Evolutionary conservation across 495 filamentous ascomycete species (phyloP), one percentile per base, ranked within the genome.

Genomic region (Endocarpon pusillum): DNA sequence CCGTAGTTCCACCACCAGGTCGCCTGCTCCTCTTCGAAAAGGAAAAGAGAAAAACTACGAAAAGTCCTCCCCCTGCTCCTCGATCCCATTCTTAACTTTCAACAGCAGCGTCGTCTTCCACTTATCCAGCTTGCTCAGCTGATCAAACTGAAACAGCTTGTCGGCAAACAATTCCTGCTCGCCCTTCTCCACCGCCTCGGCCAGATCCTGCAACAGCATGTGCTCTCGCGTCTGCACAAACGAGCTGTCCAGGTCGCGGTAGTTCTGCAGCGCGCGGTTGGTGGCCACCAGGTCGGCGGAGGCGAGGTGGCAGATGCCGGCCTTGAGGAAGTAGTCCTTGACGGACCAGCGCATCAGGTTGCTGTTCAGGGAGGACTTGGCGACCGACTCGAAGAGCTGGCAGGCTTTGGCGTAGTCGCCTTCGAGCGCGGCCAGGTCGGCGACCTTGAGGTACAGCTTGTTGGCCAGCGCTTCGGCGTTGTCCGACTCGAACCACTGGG

Each of bases 261-360:
- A 94, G 38, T 58, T 68, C 44, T 87, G 74, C 15, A 94, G 54
- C 18, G 83, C 85, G 21, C 80, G 73, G 43, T 73, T 75, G 4
- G 73, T 62, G 15, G 69, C 78, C 28, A 93, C 75, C 40, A 76
- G 54, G 47, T 94, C 84, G 55, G 69, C 71, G 27, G 69, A 69
- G 35, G 81, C 80, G 23, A 91, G 62, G 42, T 78, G 71, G 55
- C 80, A 87, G 33, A 94, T 73, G 23, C 81, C 83, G 0, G 81
- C 81, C 62, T 93, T 92, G 39, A 94, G 59, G 52, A 91, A 78
- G 57, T 94, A 92, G 33, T 91, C 81, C 54, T 93, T 93, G 36
- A 94, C 76, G 11, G 73, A 82, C 69, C 76, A 94, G 45, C 73
- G 81, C 82, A 91, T 85, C 40, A 85, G 51, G 46, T 80, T 75